A percentile compares a stretch with the other conserved stretches of the same genome.
phyloP scores from a whole-genome alignment of 208 protist species.

The Herpetomonas tarakana region DNA sequence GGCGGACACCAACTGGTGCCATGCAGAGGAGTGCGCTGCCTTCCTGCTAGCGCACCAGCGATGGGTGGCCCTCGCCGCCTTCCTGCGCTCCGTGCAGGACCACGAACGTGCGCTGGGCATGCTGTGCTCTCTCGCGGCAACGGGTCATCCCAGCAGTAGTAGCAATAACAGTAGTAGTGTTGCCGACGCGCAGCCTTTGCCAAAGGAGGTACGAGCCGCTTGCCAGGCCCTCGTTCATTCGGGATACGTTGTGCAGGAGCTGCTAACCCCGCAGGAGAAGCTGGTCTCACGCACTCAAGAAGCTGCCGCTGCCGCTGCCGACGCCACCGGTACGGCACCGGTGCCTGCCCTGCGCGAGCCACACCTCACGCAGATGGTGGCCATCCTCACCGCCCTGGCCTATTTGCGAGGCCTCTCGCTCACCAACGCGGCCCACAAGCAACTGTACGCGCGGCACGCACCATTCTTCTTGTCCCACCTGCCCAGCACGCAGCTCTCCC shows the following conservation, averaged over 20 bases:
- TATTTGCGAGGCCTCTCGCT: conserved; percentile 3
- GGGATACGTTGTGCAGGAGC: not conserved
- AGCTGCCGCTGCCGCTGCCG: not conserved
- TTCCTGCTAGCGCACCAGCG: conserved; percentile 36
- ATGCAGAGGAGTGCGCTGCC: conserved; percentile 17
- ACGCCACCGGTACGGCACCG: not conserved
- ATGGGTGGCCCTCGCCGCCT: conserved; percentile 46
- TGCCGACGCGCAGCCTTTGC: not conserved
- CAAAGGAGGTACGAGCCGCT: not conserved
- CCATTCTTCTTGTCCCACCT: not conserved
- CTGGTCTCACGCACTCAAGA: not conserved
- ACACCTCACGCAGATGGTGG: not conserved
- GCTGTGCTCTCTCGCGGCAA: conserved; percentile 14
- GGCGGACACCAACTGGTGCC: conserved; percentile 31
- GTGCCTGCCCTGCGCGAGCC: not conserved
- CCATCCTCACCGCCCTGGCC: not conserved
- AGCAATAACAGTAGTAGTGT: no score
- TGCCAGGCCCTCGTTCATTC: not conserved
- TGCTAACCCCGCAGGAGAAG: not conserved
- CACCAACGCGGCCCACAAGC: conserved; percentile 1
- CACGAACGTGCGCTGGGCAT: conserved; percentile 21
- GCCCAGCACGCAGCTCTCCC: not conserved
- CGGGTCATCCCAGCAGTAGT: no score
- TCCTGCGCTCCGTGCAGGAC: conserved; percentile 22
- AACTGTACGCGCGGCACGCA: not conserved